phyloP scores from a whole-genome alignment of 345 rosid genomes.

The Triadica sebifera region DNA sequence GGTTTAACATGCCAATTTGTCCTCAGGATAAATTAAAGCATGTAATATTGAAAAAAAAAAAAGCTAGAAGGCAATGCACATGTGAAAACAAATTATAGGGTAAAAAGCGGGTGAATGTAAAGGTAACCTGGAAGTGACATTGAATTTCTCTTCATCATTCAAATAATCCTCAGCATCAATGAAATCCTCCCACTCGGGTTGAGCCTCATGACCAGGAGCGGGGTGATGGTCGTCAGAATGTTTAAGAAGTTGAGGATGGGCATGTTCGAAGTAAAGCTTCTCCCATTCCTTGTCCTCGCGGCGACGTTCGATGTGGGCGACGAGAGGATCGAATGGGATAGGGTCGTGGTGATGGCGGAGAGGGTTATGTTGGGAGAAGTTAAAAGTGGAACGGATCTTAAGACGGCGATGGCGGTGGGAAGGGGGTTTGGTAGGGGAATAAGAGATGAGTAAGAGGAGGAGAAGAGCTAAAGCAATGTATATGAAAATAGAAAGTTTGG shows the following conservation, averaged over 20 bases:
- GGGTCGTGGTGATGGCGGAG: slow-evolving; percentile 41
- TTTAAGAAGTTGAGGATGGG: slow-evolving; percentile 50
- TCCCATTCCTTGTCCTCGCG: slow-evolving; percentile 91
- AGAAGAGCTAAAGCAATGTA: slow-evolving; percentile 26
- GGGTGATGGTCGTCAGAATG: slow-evolving; percentile 21
- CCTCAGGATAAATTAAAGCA: too few relatives aligned
- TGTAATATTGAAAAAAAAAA: too few relatives aligned
- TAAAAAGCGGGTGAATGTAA: background rate
- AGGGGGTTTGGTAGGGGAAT: slow-evolving; percentile 20
- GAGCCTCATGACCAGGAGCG: slow-evolving; percentile 66
- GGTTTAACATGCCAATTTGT: background rate
- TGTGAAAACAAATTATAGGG: background rate
- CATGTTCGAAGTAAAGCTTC: slow-evolving; percentile 54
- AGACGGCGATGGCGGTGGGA: slow-evolving; percentile 27
- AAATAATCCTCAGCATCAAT: slow-evolving; percentile 91
- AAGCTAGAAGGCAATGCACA: background rate
- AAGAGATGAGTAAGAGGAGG: slow-evolving; percentile 25
- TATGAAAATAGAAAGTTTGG: slow-evolving; percentile 20
- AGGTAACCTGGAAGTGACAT: slow-evolving; percentile 63
- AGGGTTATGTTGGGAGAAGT: slow-evolving; percentile 16
- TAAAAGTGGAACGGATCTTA: slow-evolving; percentile 36
- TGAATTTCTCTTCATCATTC: slow-evolving; percentile 82
- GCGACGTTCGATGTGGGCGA: slow-evolving; percentile 68
- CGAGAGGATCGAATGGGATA: slow-evolving; percentile 66
- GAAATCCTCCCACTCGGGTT: slow-evolving; percentile 96